Evolutionary conservation across 192 early-diverging fungal species (phyloP).

Genomic region (Coemansia sp.): DNA sequence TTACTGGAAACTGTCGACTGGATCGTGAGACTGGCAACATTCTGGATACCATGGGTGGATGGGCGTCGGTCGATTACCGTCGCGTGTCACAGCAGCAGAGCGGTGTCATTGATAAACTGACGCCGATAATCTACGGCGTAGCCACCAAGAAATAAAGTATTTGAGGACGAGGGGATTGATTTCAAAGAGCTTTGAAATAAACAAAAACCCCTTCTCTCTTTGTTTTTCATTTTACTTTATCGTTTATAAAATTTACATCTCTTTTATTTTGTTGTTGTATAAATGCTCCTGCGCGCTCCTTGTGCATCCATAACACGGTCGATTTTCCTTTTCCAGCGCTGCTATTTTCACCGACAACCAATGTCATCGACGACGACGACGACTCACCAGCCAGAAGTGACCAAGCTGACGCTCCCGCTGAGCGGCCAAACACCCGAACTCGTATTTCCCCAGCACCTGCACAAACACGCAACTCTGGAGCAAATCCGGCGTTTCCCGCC

Average conservation of each 20-base stretch:
- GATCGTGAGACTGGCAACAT: conserved; percentile 22
- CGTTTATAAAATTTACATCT: too few relatives aligned
- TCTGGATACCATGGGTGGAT: conserved; percentile 21
- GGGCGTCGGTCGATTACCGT: conserved; percentile 24
- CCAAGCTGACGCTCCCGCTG: not conserved
- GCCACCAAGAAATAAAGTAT: conserved; percentile 16
- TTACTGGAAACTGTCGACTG: conserved; percentile 36
- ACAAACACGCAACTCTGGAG: not conserved
- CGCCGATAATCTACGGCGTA: conserved; percentile 33
- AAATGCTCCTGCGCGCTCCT: too few relatives aligned
- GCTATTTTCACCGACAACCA: not conserved
- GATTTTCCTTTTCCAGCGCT: too few relatives aligned
- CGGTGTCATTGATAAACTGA: conserved; percentile 11
- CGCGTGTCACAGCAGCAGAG: not conserved
- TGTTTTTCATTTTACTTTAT: too few relatives aligned
- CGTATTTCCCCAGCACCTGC: not conserved
- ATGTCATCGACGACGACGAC: not conserved
- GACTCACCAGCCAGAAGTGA: not conserved
- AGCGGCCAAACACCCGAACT: not conserved
- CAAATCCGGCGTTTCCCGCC: conserved; percentile 37
- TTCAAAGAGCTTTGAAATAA: too few relatives aligned
- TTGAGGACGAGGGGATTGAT: too few relatives aligned
- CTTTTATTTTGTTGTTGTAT: too few relatives aligned
- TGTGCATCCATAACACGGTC: too few relatives aligned
- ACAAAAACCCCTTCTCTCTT: too few relatives aligned